Evolutionary conservation across 805 yeast genomes (phyloP).

Genomic region (Zygosaccharomyces bisporus): DNA sequence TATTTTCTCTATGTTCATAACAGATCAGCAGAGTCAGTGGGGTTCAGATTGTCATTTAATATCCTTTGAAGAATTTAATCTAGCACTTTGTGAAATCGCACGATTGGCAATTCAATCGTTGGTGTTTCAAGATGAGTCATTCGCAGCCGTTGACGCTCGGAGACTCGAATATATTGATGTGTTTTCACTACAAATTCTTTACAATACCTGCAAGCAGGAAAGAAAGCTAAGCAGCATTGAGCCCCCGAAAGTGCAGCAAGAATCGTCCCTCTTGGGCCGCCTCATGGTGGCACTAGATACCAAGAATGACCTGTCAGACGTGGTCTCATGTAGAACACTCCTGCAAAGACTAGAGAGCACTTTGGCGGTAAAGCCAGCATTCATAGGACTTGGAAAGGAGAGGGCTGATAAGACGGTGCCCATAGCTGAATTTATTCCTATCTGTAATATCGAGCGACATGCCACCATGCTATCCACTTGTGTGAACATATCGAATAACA

Average conservation of each 20-base stretch:
- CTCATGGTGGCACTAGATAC: slow-evolving; percentile 5
- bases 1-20: slow-evolving; percentile 20
- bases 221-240: background rate
- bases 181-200: slow-evolving; percentile 19
- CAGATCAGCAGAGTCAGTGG: slow-evolving; percentile 4
- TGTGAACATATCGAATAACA: slow-evolving; percentile 27
- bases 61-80: slow-evolving; percentile 15
- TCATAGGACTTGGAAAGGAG: slow-evolving; percentile 28
- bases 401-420: slow-evolving; percentile 20
- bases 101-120: slow-evolving; percentile 19
- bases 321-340: slow-evolving; percentile 7
- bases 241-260: background rate
- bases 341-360: slow-evolving; percentile 16
- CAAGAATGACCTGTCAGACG: background rate
- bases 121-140: slow-evolving; percentile 11
- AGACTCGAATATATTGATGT: slow-evolving; percentile 23
- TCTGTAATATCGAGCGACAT: slow-evolving; percentile 25
- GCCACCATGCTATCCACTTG: slow-evolving; percentile 20
- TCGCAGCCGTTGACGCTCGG: slow-evolving; percentile 2
- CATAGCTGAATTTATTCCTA: slow-evolving; percentile 24
- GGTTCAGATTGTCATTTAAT: background rate
- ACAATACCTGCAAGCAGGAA: slow-evolving; percentile 30
- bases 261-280: slow-evolving; percentile 5
- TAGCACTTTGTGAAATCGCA: slow-evolving; percentile 15
- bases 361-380: slow-evolving; percentile 24